Evolutionary conservation across 768 basidiomycete species (phyloP), one percentile per base, ranked within the genome.

Genomic region (Serendipita vermifera): DNA sequence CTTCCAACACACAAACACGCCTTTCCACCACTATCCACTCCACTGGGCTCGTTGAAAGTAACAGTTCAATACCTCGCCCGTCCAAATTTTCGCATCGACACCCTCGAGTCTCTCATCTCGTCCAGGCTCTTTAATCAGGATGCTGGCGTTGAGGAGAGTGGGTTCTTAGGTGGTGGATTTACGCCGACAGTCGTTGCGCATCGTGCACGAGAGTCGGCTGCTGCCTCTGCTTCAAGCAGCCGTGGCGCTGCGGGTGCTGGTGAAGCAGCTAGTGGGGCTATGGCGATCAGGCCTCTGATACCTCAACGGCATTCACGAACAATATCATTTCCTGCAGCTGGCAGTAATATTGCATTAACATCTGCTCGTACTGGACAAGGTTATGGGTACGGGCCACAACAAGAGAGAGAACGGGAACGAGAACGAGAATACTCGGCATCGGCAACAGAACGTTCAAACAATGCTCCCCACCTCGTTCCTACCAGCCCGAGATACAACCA

Each of bases 61-160:
- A 72, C 79, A 6, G 68, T 75, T 33, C 80, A 77, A 26, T 88
- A 85, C 67, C 78, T 88, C 43, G 71, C 76, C 11, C 70, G 75
- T 1, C 84, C 86, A 3, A 71, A 76, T 62, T 89, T 89, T 71
- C 75, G 79, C 59, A 70, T 88, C 29, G 85, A 87, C 66, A 83
- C 86, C 60, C 73, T 82, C 31, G 87, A 90, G 67, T 82, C 83
- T 1, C 69, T 87, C 1, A 71, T 89, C 3, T 87, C 84, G 2
- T 83, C 81, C 3, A 73, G 79, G 13, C 85, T 90, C 63, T 72
- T 84, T 24, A 82, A 81, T 1, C 72, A 80, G 55, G 83, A 85
- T 61, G 77, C 80, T 61, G 81, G 77, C 15, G 27, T 51, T 7
- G 46, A 51, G 46, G 46, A 51, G 32, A 20, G 46, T 51, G 15